Base-by-base conservation (phyloP, 768 basidiomycete genomes). In the Boletus reticuloceps region DNA sequence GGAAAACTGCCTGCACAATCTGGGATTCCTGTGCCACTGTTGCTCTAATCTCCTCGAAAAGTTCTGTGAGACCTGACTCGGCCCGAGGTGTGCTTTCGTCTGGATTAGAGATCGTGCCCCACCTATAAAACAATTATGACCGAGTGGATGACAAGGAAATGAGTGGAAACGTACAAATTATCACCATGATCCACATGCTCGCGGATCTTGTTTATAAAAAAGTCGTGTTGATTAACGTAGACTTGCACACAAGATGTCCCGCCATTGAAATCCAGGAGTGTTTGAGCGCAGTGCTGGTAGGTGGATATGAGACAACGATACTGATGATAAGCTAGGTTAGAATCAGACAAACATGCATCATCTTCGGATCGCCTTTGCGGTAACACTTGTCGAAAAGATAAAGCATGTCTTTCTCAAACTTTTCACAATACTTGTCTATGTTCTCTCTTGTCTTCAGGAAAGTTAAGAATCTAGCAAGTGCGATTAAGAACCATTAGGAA, bases 201-300 rank as follows among this genome's bases (percentile, higher is more conserved):
- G 36, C 88, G 85, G 38, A 92, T 85, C 51, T 91, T 84, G 68
- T 95, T 95, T 69, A 98, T 98, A 79, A 99, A 99, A 78, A 99
- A 99, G 69, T 98, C 97, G 64, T 99, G 97, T 68, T 99, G 97
- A 65, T 98, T 99, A 52, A 99, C 97, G 64, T 98, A 99, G 13
- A 98, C 92, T 72, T 98, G 95, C 6, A 99, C 90, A 66, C 97
- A 98, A 1, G 94, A 96, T 42, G 90, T 78, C 10, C 97, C 97
- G 7, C 97, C 97, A 60, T 99, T 99, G 75, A 99, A 99, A 70
- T 98, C 97, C 17, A 97, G 82, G 7, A 99, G 77, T 3, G 93
- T 96, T 74, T 95, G 91, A 0, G 97, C 96, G 66, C 96, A 98
- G 67, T 98, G 97, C 96, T 99, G 64, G 40, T n/a, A 31, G 22